These are phyloP conservation scores for Triangularia verruculosa DNA, from an alignment of 2,329 filamentous ascomycete species.

Conservation along the genomic window DNA sequence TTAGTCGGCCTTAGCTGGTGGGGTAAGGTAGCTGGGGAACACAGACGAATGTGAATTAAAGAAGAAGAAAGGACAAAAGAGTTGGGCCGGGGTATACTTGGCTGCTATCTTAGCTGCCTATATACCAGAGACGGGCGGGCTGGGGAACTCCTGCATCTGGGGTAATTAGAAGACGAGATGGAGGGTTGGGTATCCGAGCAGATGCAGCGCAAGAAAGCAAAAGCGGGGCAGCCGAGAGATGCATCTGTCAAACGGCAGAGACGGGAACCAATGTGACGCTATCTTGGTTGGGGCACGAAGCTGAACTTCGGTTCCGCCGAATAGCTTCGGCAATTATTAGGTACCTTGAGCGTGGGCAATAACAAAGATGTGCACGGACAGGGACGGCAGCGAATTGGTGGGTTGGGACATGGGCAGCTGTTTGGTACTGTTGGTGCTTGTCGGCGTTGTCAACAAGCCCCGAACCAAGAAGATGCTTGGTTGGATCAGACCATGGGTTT, in stretches of 20 bases:
- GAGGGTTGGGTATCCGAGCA: not conserved
- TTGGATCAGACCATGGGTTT: not conserved
- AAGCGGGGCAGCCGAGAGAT: not conserved
- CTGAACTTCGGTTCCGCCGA: conserved; percentile 6
- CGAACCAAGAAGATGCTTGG: not conserved
- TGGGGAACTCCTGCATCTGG: not conserved
- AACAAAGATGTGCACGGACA: not conserved
- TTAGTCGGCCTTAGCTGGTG: not conserved
- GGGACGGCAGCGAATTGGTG: not conserved
- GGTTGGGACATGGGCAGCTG: not conserved
- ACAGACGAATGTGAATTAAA: not conserved
- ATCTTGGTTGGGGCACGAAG: conserved; percentile 4
- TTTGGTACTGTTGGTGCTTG: not conserved
- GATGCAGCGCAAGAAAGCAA: not conserved
- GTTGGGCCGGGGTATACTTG: not conserved
- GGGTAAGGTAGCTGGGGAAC: not conserved
- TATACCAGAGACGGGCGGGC: not conserved
- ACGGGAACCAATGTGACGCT: not conserved
- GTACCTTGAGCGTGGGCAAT: not conserved
- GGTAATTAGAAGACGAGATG: not conserved
- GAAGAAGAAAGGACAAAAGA: not conserved
- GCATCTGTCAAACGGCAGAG: not conserved
- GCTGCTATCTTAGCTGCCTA: not conserved
- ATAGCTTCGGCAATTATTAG: conserved; percentile 18
- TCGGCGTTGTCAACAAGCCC: not conserved